These are phyloP conservation scores for Penicillium frequentans DNA, from an alignment of 2,329 filamentous ascomycete genomes.

Conservation along the genomic window DNA sequence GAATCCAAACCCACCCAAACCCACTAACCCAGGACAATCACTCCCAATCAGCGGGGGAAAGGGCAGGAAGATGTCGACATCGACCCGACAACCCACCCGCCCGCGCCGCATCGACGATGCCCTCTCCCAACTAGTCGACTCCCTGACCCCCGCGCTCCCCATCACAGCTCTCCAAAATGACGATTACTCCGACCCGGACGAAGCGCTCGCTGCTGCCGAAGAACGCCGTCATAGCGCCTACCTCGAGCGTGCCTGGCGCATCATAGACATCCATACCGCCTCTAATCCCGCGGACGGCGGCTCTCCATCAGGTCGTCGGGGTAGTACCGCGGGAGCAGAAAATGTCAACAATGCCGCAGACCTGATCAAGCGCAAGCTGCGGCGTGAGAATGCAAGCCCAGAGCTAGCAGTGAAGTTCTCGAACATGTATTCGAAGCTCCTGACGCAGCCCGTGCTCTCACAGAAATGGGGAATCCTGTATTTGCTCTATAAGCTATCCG, in stretches of 20 bases:
- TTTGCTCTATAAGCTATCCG: constrained; percentile 78
- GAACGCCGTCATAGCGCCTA: constrained; percentile 35
- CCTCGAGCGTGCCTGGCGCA: constrained; percentile 41
- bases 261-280: constrained; percentile 32
- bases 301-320: constrained; percentile 29
- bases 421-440: constrained; percentile 83
- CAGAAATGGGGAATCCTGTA: constrained; percentile 98
- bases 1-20: background rate
- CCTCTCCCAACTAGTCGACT: constrained; percentile 45
- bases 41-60: constrained; percentile 2
- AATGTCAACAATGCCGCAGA: constrained; percentile 87
- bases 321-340: constrained; percentile 34
- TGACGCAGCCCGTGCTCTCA: constrained; percentile 87
- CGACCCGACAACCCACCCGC: constrained; percentile 35
- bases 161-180: constrained; percentile 29
- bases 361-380: constrained; percentile 83
- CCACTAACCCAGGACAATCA: background rate
- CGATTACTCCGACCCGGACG: constrained; percentile 34
- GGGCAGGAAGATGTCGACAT: constrained; percentile 27
- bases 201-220: constrained; percentile 37
- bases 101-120: constrained; percentile 46
- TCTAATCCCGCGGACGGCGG: constrained; percentile 23
- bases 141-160: constrained; percentile 39
- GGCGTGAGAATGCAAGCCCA: constrained; percentile 71
- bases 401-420: constrained; percentile 80